Conservation (phyloP, 306 rosid genomes). For the Lotus japonicus region DNA sequence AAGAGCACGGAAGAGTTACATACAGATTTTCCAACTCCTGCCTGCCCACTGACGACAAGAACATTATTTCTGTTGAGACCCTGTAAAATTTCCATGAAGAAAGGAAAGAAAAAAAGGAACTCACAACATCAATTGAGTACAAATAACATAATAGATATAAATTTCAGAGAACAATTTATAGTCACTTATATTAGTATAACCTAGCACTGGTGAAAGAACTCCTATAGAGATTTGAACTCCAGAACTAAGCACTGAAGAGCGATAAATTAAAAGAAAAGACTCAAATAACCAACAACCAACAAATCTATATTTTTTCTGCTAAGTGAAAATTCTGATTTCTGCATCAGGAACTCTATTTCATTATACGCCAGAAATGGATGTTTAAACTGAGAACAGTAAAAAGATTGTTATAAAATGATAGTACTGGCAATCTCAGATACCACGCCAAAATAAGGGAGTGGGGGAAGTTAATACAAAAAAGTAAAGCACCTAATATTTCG, state of each 20-base stretch:
- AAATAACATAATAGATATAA: neutral
- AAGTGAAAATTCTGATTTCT: neutral
- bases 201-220: neutral
- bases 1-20: constrained; percentile 28
- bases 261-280: neutral
- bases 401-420: neutral
- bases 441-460: neutral
- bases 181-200: constrained; percentile 3
- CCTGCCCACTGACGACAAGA: constrained; percentile 75
- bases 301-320: neutral
- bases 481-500: neutral
- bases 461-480: neutral
- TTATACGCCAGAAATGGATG: neutral
- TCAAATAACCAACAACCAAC: constrained; percentile 6
- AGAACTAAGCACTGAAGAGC: neutral
- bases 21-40: constrained; percentile 97
- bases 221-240: neutral
- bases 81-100: constrained; percentile 33
- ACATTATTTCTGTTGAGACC: constrained; percentile 39
- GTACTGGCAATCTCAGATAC: neutral
- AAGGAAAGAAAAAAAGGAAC: neutral
- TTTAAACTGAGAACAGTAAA: neutral
- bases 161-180: constrained; percentile 3
- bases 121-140: neutral
- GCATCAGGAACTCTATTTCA: neutral